These are phyloP conservation scores for Aleurites moluccanus DNA, from an alignment of 441 rosid genomes.

Conservation along the genomic window DNA sequence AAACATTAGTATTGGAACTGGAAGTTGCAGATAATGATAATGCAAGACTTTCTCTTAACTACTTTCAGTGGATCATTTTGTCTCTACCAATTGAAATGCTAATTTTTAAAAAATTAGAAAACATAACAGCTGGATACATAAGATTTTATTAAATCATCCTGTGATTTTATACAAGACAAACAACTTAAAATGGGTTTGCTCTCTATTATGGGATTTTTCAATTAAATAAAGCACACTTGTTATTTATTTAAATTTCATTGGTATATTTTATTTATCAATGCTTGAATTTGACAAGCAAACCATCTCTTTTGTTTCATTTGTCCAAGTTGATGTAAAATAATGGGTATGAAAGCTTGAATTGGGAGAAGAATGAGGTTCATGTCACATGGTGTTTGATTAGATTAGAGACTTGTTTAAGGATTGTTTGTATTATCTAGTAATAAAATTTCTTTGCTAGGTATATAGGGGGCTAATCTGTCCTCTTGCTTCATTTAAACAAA, in stretches of 20 bases:
- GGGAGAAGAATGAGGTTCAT: not conserved
- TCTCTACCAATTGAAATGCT: not conserved
- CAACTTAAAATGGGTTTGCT: slow-evolving; percentile 6
- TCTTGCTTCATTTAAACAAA: not conserved
- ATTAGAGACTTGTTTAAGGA: slow-evolving; percentile 1
- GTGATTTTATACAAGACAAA: slow-evolving; percentile 16
- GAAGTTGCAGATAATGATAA: too few species aligned
- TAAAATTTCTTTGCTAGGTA: slow-evolving; percentile 20
- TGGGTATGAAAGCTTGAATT: slow-evolving; percentile 6
- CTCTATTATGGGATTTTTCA: slow-evolving; percentile 17
- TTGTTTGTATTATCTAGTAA: slow-evolving; percentile 5
- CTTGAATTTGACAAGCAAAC: slow-evolving; percentile 17
- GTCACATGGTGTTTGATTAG: slow-evolving; percentile 15
- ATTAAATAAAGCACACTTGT: slow-evolving; percentile 13
- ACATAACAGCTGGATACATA: slow-evolving; percentile 22
- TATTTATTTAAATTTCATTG: not conserved
- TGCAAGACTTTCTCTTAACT: slow-evolving; percentile 4
- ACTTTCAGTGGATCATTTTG: slow-evolving; percentile 16
- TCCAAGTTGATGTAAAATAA: slow-evolving; percentile 20
- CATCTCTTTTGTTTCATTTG: not conserved
- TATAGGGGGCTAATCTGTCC: slow-evolving; percentile 21
- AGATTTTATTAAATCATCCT: not conserved
- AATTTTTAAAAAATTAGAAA: slow-evolving; percentile 1
- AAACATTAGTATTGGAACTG: too few species aligned
- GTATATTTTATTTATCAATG: not conserved